Conservation (phyloP, 116 monocot genomes). For the Papilionanthe hybrid region DNA sequence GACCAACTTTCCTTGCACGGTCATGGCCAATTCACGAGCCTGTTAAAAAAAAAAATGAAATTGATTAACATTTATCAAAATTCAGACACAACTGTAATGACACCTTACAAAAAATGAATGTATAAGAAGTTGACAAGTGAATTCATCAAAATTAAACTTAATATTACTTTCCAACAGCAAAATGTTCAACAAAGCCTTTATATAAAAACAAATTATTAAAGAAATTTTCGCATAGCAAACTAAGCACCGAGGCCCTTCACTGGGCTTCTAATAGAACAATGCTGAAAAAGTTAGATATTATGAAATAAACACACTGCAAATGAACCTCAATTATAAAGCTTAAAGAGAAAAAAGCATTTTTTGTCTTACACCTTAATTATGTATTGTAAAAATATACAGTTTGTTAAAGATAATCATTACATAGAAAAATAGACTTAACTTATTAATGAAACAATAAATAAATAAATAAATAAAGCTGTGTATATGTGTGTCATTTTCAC, state of each 20-base stretch:
- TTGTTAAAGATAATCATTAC: not conserved
- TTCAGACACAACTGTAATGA: not conserved
- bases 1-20: conserved; percentile 83
- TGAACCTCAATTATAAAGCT: not conserved
- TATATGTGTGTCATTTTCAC: not conserved
- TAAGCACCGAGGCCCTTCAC: not conserved
- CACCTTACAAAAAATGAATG: not conserved
- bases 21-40: conserved; percentile 76
- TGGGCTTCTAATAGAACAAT: not conserved
- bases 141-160: not conserved
- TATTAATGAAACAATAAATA: not conserved
- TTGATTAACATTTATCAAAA: not conserved
- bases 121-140: not conserved
- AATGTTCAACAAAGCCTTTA: not conserved
- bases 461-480: not conserved
- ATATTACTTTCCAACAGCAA: not conserved
- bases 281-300: not conserved
- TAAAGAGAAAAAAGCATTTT: not conserved
- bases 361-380: not conserved
- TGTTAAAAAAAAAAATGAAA: conserved; percentile 18
- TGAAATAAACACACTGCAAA: not conserved
- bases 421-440: not conserved
- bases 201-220: not conserved
- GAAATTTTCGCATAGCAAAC: not conserved
- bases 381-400: not conserved